phyloP scores from a whole-genome alignment of 805 yeast genomes.

The Candida jianshihensis region DNA sequence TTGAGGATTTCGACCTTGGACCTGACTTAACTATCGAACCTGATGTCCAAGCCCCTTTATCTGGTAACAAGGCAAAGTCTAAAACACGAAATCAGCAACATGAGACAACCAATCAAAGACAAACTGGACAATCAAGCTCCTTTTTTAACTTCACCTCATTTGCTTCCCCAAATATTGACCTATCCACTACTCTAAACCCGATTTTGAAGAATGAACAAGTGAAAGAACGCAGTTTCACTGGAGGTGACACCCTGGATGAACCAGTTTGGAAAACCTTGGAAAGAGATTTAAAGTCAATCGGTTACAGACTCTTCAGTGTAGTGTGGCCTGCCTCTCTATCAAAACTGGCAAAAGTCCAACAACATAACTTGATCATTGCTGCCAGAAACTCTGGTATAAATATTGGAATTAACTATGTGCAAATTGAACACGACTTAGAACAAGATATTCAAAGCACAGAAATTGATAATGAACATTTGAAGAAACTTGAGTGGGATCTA shows the following conservation, averaged over 20 bases:
- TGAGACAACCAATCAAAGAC: not conserved
- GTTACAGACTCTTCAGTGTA: constrained; percentile 34
- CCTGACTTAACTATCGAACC: constrained; percentile 22
- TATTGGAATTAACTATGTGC: constrained; percentile 23
- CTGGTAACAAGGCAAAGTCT: constrained; percentile 1
- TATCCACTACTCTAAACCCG: constrained; percentile 25
- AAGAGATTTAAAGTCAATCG: constrained; percentile 40
- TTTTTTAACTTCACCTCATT: constrained; percentile 24
- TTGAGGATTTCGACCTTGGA: constrained; percentile 23
- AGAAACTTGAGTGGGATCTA: constrained; percentile 47
- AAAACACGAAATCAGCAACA: constrained; percentile 2
- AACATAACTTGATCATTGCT: constrained; percentile 21
- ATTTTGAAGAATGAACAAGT: constrained; percentile 23
- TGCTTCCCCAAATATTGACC: constrained; percentile 25
- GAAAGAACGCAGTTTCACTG: constrained; percentile 31
- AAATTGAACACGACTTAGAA: constrained; percentile 22
- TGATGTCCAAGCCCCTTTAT: constrained; percentile 12
- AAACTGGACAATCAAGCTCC: constrained; percentile 6
- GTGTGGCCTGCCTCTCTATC: constrained; percentile 33
- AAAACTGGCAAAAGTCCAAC: constrained; percentile 24
- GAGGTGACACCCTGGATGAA: constrained; percentile 70
- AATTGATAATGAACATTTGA: constrained; percentile 18
- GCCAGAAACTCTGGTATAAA: constrained; percentile 25
- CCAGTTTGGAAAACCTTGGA: constrained; percentile 52
- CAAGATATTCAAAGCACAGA: constrained; percentile 18